Conservation (phyloP, 108 stramenopile genomes). For the Cyclotella kingstonii region DNA sequence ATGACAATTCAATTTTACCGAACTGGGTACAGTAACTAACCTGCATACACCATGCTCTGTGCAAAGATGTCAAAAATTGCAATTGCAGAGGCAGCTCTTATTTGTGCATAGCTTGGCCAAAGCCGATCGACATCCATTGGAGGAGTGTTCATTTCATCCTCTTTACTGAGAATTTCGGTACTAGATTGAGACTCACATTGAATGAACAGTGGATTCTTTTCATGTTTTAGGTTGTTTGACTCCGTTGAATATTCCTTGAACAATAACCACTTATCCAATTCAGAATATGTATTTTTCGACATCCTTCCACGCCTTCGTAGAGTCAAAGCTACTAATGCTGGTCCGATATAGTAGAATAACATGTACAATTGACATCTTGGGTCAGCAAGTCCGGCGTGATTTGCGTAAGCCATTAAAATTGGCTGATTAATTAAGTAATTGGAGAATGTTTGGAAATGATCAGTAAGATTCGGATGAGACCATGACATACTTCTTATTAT, state of each 20-base stretch:
- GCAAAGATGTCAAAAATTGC: constrained; percentile 68
- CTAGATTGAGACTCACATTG: neutral
- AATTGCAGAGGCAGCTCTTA: constrained; percentile 48
- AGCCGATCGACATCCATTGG: constrained; percentile 17
- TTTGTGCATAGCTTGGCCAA: constrained; percentile 23
- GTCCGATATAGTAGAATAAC: constrained; percentile 75
- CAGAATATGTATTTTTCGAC: too few species aligned
- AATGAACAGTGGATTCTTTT: neutral
- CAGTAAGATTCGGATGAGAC: neutral
- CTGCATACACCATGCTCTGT: constrained; percentile 71
- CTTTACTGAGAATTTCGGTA: neutral
- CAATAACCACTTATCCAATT: too few species aligned
- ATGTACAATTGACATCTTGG: constrained; percentile 70
- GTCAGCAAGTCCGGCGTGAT: constrained; percentile 60
- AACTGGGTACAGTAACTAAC: constrained; percentile 10
- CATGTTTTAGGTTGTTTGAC: neutral
- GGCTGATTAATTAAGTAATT: constrained; percentile 43
- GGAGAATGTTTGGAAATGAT: neutral
- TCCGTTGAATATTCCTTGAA: too few species aligned
- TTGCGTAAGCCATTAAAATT: constrained; percentile 62
- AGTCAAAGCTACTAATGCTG: constrained; percentile 43
- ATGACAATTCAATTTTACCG: neutral
- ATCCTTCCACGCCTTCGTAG: constrained; percentile 18
- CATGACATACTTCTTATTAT: constrained; percentile 6
- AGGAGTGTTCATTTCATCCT: neutral